A percentile compares a stretch with the other conserved stretches of the same genome.
Conservation (phyloP, 768 basidiomycete species). For the Leucocoprinus birnbaumii region DNA sequence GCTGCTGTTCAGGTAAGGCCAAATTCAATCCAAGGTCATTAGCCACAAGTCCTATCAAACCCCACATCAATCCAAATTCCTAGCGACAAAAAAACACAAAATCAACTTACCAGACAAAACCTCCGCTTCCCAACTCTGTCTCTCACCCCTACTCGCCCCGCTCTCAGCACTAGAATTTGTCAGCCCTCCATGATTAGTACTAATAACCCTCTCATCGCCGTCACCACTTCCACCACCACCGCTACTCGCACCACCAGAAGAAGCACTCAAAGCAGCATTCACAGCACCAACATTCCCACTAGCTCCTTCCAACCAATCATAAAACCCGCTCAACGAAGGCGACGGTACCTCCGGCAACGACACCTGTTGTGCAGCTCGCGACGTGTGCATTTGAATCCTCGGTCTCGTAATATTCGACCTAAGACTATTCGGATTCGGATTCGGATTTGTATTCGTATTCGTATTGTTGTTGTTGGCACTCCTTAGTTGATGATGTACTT, state of each 20-base stretch:
- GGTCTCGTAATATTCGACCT: no score
- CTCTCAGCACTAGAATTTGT: background rate
- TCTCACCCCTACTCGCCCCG: no score
- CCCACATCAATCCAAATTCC: background rate
- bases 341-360: conserved; percentile 5
- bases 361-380: background rate
- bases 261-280: background rate
- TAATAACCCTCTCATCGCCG: background rate
- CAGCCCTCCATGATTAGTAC: background rate
- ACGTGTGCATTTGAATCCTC: background rate
- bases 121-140: conserved; percentile 10
- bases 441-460: no score
- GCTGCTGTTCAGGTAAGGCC: background rate
- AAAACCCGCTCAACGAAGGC: conserved; percentile 11
- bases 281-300: background rate
- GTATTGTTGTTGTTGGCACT: no score
- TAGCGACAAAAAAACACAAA: background rate
- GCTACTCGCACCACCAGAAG: background rate
- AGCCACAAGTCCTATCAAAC: background rate
- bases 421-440: background rate
- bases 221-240: no score
- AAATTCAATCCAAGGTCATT: conserved; percentile 1
- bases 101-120: conserved; percentile 5
- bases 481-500: no score
- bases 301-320: conserved; percentile 9